phyloP scores from a whole-genome alignment of 805 yeast species.

The Candida vaughaniae region DNA sequence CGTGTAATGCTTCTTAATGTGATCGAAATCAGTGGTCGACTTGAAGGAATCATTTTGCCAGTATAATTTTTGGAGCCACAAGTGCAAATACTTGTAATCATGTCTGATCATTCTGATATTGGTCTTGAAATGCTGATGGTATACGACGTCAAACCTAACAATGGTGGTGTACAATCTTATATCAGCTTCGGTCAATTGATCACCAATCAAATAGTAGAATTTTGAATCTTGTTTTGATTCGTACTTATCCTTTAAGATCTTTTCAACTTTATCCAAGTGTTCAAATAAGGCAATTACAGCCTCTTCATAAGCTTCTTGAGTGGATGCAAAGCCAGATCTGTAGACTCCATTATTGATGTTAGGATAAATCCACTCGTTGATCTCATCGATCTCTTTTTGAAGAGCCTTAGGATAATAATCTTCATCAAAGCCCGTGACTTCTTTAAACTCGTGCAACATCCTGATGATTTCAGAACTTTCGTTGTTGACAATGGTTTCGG shows the following conservation, averaged over 20 bases:
- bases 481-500: slow-evolving; percentile 81
- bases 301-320: slow-evolving; percentile 75
- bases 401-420: slow-evolving; percentile 63
- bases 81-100: slow-evolving; percentile 75
- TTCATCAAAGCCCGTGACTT: slow-evolving; percentile 47
- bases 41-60: slow-evolving; percentile 74
- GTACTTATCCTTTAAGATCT: slow-evolving; percentile 49
- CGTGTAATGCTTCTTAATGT: slow-evolving; percentile 89
- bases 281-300: slow-evolving; percentile 63
- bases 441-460: slow-evolving; percentile 72
- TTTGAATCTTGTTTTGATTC: slow-evolving; percentile 22
- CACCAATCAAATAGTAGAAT: slow-evolving; percentile 50
- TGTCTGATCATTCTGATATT: slow-evolving; percentile 76
- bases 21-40: slow-evolving; percentile 81
- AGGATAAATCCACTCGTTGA: slow-evolving; percentile 81
- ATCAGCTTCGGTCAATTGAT: slow-evolving; percentile 84
- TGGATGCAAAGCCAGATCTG: slow-evolving; percentile 86
- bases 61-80: slow-evolving; percentile 80
- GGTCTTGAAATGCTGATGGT: slow-evolving; percentile 94
- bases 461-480: slow-evolving; percentile 90
- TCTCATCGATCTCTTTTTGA: slow-evolving; percentile 61
- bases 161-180: slow-evolving; percentile 84
- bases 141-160: slow-evolving; percentile 88
- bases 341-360: slow-evolving; percentile 90
- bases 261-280: slow-evolving; percentile 69